Evolutionary conservation across 1,284 basidiomycete genomes (phyloP), one percentile per base, ranked within the genome.

Genomic region (Chalciporus sp.): DNA sequence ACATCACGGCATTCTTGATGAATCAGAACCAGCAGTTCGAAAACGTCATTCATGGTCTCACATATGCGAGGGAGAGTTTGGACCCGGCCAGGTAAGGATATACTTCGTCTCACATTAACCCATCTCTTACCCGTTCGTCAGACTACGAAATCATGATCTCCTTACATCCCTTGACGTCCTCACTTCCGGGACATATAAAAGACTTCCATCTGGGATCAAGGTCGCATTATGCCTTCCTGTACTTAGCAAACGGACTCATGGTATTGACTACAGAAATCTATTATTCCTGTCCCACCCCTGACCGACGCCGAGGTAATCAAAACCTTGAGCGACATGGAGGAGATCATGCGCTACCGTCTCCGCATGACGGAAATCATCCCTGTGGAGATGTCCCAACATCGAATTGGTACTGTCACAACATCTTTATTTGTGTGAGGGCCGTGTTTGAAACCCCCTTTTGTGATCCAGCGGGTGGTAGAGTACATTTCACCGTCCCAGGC

Each of bases 111-210:
- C 12, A 33, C 45, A 29, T 42, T 6, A 47, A 11, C 1, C 35
- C 50, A 28, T 44, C 17, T 49, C 47, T 49, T 49, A 45, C 52
- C 44, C 17, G 19, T n/a, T 43, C n/a, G 28, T 5, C 57, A 92
- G 92, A 67, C 80, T 93, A 20, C 83, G 92, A 51, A 95, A 95
- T 67, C 92, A 94, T 60, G 94, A 96, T 68, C 76, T 95, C n/a
- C 76, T 92, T 11, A 94, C 92, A 1, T 94, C 94, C 17, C 74
- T 95, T 47, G 90, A 94, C 61, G 90, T 95, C 46, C 77, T 95
- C 20, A 89, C 89, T 2, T 87, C 86, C 16, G 93, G 93, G 2
- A 85, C 88, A 28, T 95, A 95, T 64, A 77, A 83, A 45, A 77
- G 91, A 42, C 80, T 95, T 17, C 94, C 94, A 9, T 79, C 84